Evolutionary conservation across 176 grass and related monocot genomes (phyloP).

Genomic region (Cenchrus fungigraminus): DNA sequence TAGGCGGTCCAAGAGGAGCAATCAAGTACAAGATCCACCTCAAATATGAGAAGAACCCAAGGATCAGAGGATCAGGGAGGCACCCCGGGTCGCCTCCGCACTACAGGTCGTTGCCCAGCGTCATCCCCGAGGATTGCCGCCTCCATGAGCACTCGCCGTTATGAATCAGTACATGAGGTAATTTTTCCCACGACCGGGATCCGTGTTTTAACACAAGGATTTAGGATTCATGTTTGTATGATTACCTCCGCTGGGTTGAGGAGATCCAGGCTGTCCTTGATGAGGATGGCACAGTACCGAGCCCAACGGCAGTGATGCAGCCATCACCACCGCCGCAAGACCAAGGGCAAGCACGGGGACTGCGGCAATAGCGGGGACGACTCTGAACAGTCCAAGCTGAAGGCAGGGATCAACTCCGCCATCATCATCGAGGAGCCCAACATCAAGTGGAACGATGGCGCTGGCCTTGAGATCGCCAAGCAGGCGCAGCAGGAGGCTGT

Average conservation of each 20-base stretch:
- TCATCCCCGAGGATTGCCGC: conserved; percentile 40
- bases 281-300: conserved; percentile 63
- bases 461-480: conserved; percentile 87
- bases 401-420: conserved; percentile 83
- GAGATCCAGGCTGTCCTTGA: conserved; percentile 43
- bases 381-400: conserved; percentile 84
- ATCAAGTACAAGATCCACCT: background rate
- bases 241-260: conserved; percentile 97
- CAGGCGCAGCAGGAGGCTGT: conserved; percentile 98
- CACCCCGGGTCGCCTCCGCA: no score
- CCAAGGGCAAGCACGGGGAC: conserved; percentile 89
- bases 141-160: background rate
- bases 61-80: no score
- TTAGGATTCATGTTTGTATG: background rate
- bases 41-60: no score
- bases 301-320: conserved; percentile 73
- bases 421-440: conserved; percentile 97
- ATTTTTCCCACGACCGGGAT: no score
- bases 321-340: conserved; percentile 86
- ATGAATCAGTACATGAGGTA: no score
- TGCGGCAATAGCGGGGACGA: conserved; percentile 71
- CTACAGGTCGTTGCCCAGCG: no score
- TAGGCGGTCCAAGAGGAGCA: conserved; percentile 94
- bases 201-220: no score
- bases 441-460: conserved; percentile 98